Conservation (phyloP, 140 eudicot species). For the Cichorium intybus region DNA sequence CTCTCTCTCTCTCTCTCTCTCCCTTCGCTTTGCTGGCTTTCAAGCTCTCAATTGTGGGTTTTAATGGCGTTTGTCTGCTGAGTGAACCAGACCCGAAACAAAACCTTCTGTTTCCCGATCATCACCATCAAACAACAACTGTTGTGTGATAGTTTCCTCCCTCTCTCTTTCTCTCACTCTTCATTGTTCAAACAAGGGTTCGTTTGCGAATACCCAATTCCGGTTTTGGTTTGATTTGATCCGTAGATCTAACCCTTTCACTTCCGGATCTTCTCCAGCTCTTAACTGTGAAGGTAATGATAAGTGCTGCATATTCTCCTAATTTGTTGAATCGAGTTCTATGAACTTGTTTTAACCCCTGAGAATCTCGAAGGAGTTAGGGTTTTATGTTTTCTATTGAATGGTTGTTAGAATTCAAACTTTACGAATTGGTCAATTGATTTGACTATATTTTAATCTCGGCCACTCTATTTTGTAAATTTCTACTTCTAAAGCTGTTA, state of each 20-base stretch:
- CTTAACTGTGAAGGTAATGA: conserved; percentile 21
- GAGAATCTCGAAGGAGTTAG: conserved; percentile 8
- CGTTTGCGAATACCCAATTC: conserved; percentile 26
- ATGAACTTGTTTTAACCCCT: neutral
- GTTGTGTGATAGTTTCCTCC: neutral
- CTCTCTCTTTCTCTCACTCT: conserved; percentile 8
- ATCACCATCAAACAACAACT: conserved; percentile 13
- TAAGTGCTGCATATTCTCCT: neutral
- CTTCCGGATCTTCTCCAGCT: conserved; percentile 43
- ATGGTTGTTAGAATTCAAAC: neutral
- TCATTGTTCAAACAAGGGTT: conserved; percentile 15
- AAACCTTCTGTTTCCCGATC: conserved; percentile 28
- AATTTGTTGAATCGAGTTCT: neutral
- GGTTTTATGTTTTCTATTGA: conserved; percentile 11
- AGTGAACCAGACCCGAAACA: conserved; percentile 1
- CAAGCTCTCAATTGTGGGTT: conserved; percentile 44
- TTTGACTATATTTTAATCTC: conserved; percentile 1
- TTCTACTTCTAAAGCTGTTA: conserved; percentile 4
- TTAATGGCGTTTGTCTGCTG: conserved; percentile 60
- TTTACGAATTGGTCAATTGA: conserved; percentile 10
- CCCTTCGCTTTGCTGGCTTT: conserved; percentile 65
- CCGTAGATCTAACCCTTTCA: conserved; percentile 46
- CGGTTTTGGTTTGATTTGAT: conserved; percentile 33
- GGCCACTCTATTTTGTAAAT: conserved; percentile 8
- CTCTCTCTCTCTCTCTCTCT: conserved; percentile 1